A percentile compares a stretch with the other conserved stretches of the same genome.
Conservation (phyloP, 805 yeast genomes). For the Naumovozyma castellii region DNA sequence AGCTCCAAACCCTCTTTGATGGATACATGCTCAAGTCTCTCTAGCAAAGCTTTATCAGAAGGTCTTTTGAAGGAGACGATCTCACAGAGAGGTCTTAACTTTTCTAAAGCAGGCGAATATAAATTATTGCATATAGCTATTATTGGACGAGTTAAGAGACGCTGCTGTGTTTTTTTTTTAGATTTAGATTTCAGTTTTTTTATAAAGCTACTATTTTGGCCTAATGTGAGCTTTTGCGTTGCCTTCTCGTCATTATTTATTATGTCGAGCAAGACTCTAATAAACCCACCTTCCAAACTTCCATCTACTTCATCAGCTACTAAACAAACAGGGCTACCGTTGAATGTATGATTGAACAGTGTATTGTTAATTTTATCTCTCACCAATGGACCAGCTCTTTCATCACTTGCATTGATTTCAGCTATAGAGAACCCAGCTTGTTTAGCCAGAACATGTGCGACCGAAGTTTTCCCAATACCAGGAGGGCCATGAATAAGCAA, state of each 20-base stretch:
- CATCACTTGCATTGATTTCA: conserved; percentile 83
- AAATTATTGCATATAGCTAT: conserved; percentile 88
- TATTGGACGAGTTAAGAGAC: conserved; percentile 65
- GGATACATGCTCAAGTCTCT: conserved; percentile 44
- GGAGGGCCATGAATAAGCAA: conserved; percentile 84
- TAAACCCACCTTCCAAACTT: conserved; percentile 54
- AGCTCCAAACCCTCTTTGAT: conserved; percentile 42
- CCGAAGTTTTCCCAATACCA: conserved; percentile 86
- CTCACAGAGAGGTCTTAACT: conserved; percentile 65
- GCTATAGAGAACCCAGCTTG: conserved; percentile 73
- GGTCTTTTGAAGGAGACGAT: conserved; percentile 58
- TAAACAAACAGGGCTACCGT: conserved; percentile 69
- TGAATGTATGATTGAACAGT: conserved; percentile 52
- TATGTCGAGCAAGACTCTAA: conserved; percentile 49
- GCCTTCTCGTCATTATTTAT: conserved; percentile 50
- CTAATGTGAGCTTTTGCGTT: conserved; percentile 26
- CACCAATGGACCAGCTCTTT: conserved; percentile 51
- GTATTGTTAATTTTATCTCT: conserved; percentile 52
- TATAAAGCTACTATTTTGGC: conserved; percentile 6
- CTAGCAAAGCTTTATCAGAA: conserved; percentile 36
- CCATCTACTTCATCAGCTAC: conserved; percentile 89
- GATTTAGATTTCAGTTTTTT: conserved; percentile 10
- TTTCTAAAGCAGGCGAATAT: conserved; percentile 65
- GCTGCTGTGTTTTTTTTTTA: conserved; percentile 30
- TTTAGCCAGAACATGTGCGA: conserved; percentile 73